phyloP scores from a whole-genome alignment of 495 filamentous ascomycete genomes.

The Hamigera avellanea region DNA sequence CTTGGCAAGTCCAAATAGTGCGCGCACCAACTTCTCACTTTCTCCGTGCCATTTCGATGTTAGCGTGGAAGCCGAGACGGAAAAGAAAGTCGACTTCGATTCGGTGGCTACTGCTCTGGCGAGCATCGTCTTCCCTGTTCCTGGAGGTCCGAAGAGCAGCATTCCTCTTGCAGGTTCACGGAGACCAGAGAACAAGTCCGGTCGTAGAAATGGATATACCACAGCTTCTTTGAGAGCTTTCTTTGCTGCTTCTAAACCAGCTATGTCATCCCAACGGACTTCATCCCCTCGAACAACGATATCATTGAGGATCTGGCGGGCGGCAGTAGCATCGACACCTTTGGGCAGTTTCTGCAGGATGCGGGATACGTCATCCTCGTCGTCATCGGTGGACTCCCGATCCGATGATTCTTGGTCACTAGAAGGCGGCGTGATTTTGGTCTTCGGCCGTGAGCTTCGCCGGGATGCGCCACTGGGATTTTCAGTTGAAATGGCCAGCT shows the following conservation, averaged over 20 bases:
- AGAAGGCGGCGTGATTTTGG: constrained; percentile 29
- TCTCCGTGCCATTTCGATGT: constrained; percentile 96
- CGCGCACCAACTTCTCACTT: constrained; percentile 90
- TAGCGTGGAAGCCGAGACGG: constrained; percentile 84
- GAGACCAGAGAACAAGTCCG: constrained; percentile 90
- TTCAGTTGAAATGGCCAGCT: constrained; percentile 12
- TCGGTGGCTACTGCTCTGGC: constrained; percentile 93
- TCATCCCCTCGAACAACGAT: constrained; percentile 92
- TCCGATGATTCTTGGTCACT: constrained; percentile 32
- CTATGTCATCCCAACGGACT: constrained; percentile 91
- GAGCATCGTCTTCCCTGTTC: constrained; percentile 97
- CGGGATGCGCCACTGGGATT: constrained; percentile 9
- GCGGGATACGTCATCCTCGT: constrained; percentile 37
- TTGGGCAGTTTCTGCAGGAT: constrained; percentile 67
- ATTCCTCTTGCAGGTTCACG: constrained; percentile 91
- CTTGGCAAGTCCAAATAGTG: constrained; percentile 84
- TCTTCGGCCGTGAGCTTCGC: constrained; percentile 16
- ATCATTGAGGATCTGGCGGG: constrained; percentile 88
- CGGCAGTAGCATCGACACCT: constrained; percentile 70
- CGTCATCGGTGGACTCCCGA: constrained; percentile 15
- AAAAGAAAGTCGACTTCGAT: constrained; percentile 92
- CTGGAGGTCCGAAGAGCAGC: constrained; percentile 92
- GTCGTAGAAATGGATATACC: constrained; percentile 93
- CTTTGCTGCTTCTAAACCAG: constrained; percentile 84
- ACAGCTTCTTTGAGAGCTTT: constrained; percentile 90